Evolutionary conservation across 208 protist species (phyloP).

Genomic region (Acanthamoeba royreba): DNA sequence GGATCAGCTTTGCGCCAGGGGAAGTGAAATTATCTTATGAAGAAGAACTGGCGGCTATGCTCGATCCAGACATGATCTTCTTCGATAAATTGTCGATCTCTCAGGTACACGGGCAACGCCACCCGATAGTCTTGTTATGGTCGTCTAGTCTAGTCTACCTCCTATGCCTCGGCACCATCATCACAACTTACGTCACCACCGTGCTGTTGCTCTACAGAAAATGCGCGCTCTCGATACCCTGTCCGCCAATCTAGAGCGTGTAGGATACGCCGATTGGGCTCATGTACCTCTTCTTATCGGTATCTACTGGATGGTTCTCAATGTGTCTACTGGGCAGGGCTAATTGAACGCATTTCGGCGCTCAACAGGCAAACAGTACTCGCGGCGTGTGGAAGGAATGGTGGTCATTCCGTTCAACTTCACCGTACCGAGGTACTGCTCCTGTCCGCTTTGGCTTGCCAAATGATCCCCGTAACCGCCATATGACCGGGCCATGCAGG

Average conservation of each 20-base stretch:
- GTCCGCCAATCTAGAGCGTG: neutral
- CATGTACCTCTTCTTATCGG: neutral
- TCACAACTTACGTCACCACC: too few species aligned
- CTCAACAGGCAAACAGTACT: neutral
- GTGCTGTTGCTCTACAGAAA: too few species aligned
- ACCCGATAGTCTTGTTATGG: neutral
- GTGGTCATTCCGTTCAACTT: neutral
- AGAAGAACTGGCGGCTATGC: neutral
- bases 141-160: too few species aligned
- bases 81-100: neutral
- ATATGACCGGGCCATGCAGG: too few species aligned
- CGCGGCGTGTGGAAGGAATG: neutral
- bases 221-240: neutral
- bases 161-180: too few species aligned
- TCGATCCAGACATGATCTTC: neutral
- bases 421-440: neutral
- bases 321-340: too few species aligned
- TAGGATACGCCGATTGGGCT: neutral
- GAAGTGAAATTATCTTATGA: neutral
- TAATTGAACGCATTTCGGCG: too few species aligned
- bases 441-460: too few species aligned
- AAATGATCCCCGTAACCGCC: too few species aligned
- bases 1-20: neutral
- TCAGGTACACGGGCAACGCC: neutral
- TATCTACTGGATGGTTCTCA: too few species aligned